Evolutionary conservation across 139 green algal species (phyloP).

Genomic region (Haematococcus lacustris): DNA sequence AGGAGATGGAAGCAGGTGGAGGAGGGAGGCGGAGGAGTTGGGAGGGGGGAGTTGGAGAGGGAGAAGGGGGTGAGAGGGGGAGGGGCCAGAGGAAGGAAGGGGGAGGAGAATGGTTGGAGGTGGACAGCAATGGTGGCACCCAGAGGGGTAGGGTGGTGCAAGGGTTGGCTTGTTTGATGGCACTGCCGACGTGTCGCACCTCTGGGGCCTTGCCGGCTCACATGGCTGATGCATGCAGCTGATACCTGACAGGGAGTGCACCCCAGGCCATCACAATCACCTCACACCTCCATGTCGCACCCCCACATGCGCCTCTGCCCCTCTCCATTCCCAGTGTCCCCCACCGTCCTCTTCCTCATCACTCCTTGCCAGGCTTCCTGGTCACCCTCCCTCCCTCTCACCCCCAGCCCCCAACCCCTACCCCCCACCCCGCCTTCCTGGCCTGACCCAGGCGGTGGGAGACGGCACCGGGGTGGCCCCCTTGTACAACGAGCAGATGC

Average conservation of each 20-base stretch:
- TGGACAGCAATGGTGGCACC: background rate
- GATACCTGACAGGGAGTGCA: no score
- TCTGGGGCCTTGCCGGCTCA: no score
- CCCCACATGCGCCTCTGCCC: background rate
- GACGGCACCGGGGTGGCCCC: slow-evolving; percentile 56
- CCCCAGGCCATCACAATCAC: no score
- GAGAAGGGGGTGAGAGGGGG: background rate
- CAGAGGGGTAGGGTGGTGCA: background rate
- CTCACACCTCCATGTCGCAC: background rate
- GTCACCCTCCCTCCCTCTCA: no score
- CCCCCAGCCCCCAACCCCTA: no score
- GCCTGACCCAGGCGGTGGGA: slow-evolving; percentile 57
- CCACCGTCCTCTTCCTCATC: background rate
- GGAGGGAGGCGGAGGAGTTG: no score
- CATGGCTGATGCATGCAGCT: no score
- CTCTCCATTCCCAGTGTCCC: background rate
- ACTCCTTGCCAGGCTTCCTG: background rate
- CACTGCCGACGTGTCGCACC: no score
- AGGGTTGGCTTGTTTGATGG: no score
- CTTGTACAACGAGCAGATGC: slow-evolving; percentile 60
- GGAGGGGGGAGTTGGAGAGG: background rate
- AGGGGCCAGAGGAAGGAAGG: background rate
- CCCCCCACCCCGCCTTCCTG: no score
- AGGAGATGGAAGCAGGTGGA: background rate
- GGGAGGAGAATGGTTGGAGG: background rate